Percentiles rank a stretch among this genome's conserved stretches.
Evolutionary conservation across 345 rosid genomes (phyloP).

Genomic region (Passiflora organensis): DNA sequence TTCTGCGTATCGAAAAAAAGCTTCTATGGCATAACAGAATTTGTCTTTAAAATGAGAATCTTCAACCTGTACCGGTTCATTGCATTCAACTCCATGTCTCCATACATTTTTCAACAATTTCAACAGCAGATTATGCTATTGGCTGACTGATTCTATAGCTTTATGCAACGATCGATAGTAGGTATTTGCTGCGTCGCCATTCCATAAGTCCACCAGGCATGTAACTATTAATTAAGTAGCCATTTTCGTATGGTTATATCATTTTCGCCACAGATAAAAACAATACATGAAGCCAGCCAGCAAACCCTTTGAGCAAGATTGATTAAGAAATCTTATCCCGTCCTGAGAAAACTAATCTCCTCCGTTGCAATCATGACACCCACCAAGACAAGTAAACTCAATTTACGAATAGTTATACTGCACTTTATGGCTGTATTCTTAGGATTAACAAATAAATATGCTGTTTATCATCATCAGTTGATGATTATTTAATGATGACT

Average conservation of each 20-base stretch:
- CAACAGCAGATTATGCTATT: no score
- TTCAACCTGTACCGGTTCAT: neutral
- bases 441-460: conserved; percentile 4
- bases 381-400: conserved; percentile 19
- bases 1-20: neutral
- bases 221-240: neutral
- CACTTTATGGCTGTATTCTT: conserved; percentile 20
- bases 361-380: conserved; percentile 32
- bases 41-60: conserved; percentile 4
- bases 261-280: neutral
- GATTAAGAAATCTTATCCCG: conserved; percentile 33
- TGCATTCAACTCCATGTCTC: neutral
- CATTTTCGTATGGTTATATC: neutral
- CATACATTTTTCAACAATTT: no score
- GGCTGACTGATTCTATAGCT: no score
- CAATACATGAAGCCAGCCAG: conserved; percentile 25
- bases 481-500: conserved; percentile 24
- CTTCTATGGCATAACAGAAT: conserved; percentile 17
- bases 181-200: no score
- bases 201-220: no score
- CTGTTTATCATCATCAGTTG: conserved; percentile 9
- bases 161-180: no score
- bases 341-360: conserved; percentile 33
- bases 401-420: neutral
- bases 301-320: conserved; percentile 17